Evolutionary conservation across 495 filamentous ascomycete genomes (phyloP).

Genomic region (Lasiosphaeriaceae sp.): DNA sequence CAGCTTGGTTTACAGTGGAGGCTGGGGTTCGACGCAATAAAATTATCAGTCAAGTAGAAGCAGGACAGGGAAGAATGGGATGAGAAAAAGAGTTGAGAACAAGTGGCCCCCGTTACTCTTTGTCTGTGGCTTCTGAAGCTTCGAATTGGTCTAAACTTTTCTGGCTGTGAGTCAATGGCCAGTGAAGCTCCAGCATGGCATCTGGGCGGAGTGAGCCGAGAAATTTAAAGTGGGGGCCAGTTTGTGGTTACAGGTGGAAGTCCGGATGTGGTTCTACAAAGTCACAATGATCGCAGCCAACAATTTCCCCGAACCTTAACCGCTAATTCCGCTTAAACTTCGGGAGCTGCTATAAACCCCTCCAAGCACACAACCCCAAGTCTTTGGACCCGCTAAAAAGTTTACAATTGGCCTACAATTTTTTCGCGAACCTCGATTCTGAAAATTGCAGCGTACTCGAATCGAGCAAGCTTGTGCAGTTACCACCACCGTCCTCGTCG

Average conservation of each 20-base stretch:
- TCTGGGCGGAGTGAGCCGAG: too few species aligned
- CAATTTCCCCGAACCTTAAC: too few species aligned
- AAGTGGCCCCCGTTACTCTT: neutral
- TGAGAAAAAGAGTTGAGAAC: neutral
- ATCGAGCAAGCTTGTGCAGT: neutral
- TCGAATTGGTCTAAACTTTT: neutral
- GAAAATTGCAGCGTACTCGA: slow-evolving; percentile 2
- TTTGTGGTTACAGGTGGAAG: too few species aligned
- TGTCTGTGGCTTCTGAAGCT: neutral
- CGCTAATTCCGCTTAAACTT: too few species aligned
- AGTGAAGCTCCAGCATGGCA: neutral
- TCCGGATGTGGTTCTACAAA: too few species aligned
- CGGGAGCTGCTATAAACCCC: too few species aligned
- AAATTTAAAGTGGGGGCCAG: neutral
- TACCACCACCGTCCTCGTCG: neutral
- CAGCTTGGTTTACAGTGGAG: too few species aligned
- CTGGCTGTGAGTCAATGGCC: neutral
- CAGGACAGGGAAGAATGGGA: neutral
- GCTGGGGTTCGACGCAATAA: neutral
- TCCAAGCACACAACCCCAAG: neutral
- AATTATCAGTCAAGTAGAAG: neutral
- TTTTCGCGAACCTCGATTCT: slow-evolving; percentile 12
- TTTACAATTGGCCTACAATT: slow-evolving; percentile 30
- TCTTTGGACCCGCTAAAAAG: neutral
- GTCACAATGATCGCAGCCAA: too few species aligned